A percentile compares a stretch with the other conserved stretches of the same genome.
Conservation (phyloP, 164 flowering plant genomes). For the Aristolochia californica region DNA sequence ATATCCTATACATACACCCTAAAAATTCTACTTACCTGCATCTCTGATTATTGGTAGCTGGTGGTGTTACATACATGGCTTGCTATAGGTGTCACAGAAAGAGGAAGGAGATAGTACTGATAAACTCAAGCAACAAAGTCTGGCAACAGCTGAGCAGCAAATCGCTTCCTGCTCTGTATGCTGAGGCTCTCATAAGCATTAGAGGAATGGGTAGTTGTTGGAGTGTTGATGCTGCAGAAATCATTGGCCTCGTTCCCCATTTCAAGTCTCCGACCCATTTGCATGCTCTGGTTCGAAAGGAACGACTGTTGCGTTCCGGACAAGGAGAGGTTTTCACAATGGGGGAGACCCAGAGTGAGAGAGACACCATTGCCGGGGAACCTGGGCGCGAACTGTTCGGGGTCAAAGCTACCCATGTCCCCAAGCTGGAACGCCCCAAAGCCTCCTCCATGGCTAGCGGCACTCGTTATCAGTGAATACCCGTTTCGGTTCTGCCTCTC, state of each 20-base stretch:
- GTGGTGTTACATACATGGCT: not conserved
- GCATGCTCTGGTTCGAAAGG: slow-evolving; percentile 54
- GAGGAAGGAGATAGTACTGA: too few species aligned
- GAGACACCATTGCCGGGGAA: slow-evolving; percentile 73
- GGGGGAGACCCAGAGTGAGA: slow-evolving; percentile 83
- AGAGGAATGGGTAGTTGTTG: slow-evolving; percentile 35
- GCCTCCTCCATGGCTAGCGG: slow-evolving; percentile 29
- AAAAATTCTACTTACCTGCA: slow-evolving; percentile 12
- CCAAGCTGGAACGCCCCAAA: slow-evolving; percentile 57
- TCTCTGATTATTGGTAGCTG: not conserved
- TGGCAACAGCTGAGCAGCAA: slow-evolving; percentile 66
- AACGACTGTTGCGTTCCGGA: slow-evolving; percentile 51
- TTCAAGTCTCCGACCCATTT: slow-evolving; percentile 52
- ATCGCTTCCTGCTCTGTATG: slow-evolving; percentile 59
- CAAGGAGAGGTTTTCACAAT: slow-evolving; percentile 55
- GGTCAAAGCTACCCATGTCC: slow-evolving; percentile 55
- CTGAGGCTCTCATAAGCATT: slow-evolving; percentile 43
- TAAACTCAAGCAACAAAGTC: slow-evolving; percentile 70
- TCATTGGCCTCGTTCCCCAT: slow-evolving; percentile 27
- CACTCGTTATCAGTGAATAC: slow-evolving; percentile 38
- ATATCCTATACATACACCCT: slow-evolving; percentile 32
- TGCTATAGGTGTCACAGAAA: not conserved
- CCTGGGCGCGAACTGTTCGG: slow-evolving; percentile 53
- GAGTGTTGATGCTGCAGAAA: slow-evolving; percentile 42
- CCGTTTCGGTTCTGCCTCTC: slow-evolving; percentile 42